These are phyloP conservation scores for Starmerella sp. DNA, from an alignment of 805 yeast species.

Conservation along the genomic window DNA sequence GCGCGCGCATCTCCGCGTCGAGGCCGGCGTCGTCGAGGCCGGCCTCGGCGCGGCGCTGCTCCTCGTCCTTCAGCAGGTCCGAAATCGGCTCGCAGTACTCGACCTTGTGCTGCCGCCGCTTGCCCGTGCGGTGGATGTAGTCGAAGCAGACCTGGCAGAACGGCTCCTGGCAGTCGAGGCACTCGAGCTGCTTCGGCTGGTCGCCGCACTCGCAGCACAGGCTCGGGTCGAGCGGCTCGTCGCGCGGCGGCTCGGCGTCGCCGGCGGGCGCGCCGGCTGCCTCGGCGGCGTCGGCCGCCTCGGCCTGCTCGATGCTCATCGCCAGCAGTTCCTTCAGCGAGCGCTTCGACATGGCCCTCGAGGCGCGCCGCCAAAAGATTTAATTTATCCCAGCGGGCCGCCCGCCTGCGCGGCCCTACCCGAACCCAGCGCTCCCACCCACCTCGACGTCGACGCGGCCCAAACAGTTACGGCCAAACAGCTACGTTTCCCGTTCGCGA, in stretches of 20 bases:
- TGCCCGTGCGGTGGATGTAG: constrained; percentile 58
- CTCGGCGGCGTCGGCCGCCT: constrained; percentile 25
- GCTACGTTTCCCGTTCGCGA: too few relatives aligned
- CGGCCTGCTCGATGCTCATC: constrained; percentile 22
- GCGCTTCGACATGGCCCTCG: constrained; percentile 16
- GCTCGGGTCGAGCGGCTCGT: constrained; percentile 8
- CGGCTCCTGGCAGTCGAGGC: constrained; percentile 52
- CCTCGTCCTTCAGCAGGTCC: background rate
- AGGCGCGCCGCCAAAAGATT: too few relatives aligned
- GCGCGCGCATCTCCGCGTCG: constrained; percentile 13
- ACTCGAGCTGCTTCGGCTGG: constrained; percentile 55
- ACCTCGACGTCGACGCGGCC: background rate
- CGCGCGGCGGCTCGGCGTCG: background rate
- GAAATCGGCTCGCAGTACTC: constrained; percentile 13
- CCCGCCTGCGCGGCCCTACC: background rate
- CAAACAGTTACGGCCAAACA: background rate
- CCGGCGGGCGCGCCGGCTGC: constrained; percentile 3
- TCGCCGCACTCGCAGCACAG: constrained; percentile 63
- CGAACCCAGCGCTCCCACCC: background rate
- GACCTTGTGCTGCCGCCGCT: constrained; percentile 25
- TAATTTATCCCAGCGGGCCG: background rate
- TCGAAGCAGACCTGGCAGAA: constrained; percentile 62
- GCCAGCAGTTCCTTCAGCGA: constrained; percentile 27
- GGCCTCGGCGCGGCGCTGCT: background rate
- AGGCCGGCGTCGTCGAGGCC: background rate